Base-by-base conservation (phyloP, 768 basidiomycete species). In the Hypholoma sublateritium region DNA sequence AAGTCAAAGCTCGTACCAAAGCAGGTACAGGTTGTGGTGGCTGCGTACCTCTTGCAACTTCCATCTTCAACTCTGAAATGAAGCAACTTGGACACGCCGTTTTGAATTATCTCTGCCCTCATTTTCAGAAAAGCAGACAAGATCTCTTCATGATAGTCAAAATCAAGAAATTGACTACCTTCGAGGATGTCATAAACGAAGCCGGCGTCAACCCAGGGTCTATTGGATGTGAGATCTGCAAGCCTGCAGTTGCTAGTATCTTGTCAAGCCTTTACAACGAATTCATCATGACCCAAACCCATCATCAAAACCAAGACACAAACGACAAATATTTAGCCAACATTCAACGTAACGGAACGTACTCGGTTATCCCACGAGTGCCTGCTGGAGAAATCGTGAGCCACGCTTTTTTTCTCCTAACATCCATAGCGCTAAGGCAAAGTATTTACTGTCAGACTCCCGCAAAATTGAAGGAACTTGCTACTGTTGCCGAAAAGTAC, bases 1-100 rank as follows among this genome's bases (percentile, higher is more conserved):
- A 77, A 44, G 69, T 90, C 60, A 89, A 89, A 68, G 60, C 69
- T 25, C 82, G 83, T 68, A 89, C 88, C 5, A 91, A 90, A 67
- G 82, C 77, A 5, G 87, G 87, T 4, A 83, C 84, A 1, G 88
- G 88, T 1, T 91, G 88, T 59, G 88, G 88, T 42, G 89, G 88
- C 44, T 90, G 88, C 64, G 71, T 87, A 55, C 88, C 88, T 3
- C 72, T 89, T 44, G 67, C 60, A 7, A 74, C 68, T 3, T 67
- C 63, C 24, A 70, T 76, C 46, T 71, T 74, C 67, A 80, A 86
- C 69, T 72, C 79, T 3, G 85, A 87, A 68, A 84, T 90, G 82
- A 82, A 80, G 74, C 87, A 85, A 60, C 80, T 83, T 3, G 88
- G 88, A 0, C 79, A 83, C 50, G 69, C 71, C 0, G 62, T 89